Evolutionary conservation across 1,139 yeast genomes (phyloP), one percentile per base, ranked within the genome.

Genomic region (Pichia kudriavzevii): DNA sequence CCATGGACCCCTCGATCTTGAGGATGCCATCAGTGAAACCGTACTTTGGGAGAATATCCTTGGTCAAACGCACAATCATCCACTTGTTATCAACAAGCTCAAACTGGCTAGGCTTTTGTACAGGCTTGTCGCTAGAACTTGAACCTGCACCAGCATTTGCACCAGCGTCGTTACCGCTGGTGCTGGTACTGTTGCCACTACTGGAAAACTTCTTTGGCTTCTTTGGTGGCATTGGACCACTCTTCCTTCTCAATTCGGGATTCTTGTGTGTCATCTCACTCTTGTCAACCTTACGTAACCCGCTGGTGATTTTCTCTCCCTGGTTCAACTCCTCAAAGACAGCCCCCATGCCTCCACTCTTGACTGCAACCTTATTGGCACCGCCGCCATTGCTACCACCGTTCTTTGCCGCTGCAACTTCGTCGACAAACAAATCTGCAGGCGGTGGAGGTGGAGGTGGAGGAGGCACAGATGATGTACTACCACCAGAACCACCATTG

Each of bases 231-330:
- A 41, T 44, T 25, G 58, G 58, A 8, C 39, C 47, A n/a, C 35
- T 40, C 47, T 72, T 73, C 49, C 71, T 69, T 53, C 94, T 79
- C 49, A 85, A 66, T 28, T 68, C 79, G 5, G 96, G 96, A 59
- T 87, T 87, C 63, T 87, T 88, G 61, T 87, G 96, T 22, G 95
- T 85, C 93, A 84, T 85, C 61, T 87, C 83, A 14, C 94, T 80
- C 61, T 77, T 83, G 48, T 87, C 96, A 29, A 91, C 97, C 60
- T 91, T 91, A 56, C 80, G 84, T 50, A 93, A 74, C 5, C 87
- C 83, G 20, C 88, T 66, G 3, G 97, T 88, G 50, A 93, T 80
- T 26, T 63, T 63, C 46, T 78, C 83, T 38, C 99, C 99, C 61
- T 79, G 71, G 62, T 80, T 88, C 44, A 93, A 67, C 47, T 84